Percentiles rank a stretch among this genome's conserved stretches.
phyloP scores from a whole-genome alignment of 192 early-diverging fungal genomes.

The Linnemannia hyalina region DNA sequence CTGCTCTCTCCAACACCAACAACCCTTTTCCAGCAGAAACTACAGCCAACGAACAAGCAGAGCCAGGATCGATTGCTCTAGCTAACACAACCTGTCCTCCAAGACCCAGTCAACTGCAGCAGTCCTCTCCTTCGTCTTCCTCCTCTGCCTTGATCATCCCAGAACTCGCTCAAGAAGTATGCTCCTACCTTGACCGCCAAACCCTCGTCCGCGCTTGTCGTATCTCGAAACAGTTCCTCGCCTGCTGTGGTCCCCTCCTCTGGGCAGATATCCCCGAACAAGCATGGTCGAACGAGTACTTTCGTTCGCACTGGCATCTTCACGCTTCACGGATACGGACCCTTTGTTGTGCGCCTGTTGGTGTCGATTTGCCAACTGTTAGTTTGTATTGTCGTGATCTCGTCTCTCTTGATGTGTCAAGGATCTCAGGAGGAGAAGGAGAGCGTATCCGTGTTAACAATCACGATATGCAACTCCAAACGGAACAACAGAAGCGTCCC shows the following conservation, averaged over 20 bases:
- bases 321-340: slow-evolving; percentile 16
- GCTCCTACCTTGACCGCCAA: slow-evolving; percentile 26
- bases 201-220: slow-evolving; percentile 21
- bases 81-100: not conserved
- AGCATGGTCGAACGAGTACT: slow-evolving; percentile 30
- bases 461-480: not conserved
- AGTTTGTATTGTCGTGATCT: slow-evolving; percentile 23
- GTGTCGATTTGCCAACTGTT: slow-evolving; percentile 7
- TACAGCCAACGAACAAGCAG: not conserved
- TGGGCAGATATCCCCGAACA: slow-evolving; percentile 29
- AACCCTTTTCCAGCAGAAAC: not conserved
- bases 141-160: not conserved
- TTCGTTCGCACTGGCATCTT: slow-evolving; percentile 15
- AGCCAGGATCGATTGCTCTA: not conserved
- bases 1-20: not conserved
- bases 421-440: not conserved
- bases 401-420: slow-evolving; percentile 33
- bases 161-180: slow-evolving; percentile 38
- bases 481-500: not conserved
- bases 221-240: slow-evolving; percentile 31
- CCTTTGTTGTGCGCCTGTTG: slow-evolving; percentile 24
- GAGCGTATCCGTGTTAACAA: not conserved
- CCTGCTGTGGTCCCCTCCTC: slow-evolving; percentile 25
- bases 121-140: not conserved
- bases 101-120: not conserved